Evolutionary conservation across 2,329 filamentous ascomycete genomes (phyloP), one percentile per base, ranked within the genome.

Genomic region (Trichoderma harzianum): DNA sequence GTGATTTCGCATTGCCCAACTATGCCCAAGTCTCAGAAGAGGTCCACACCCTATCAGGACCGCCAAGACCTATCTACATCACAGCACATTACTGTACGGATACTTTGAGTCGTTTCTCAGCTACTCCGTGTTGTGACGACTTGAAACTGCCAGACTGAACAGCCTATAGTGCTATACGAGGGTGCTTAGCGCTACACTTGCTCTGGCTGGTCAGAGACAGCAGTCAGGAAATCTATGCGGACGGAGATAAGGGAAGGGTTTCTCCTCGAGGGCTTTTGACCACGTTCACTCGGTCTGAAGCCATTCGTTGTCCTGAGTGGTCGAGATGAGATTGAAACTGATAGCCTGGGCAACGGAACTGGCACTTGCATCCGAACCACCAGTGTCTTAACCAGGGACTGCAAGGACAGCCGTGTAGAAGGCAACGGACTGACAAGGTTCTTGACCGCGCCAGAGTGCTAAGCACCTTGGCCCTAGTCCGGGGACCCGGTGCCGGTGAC

Each of bases 401-500:
- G 18, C 53, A 39, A 53, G 53, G 55, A 18, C 55, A 60, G 10
- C 18, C 24, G 21, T 7, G 26, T 28, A 70, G 58, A 51, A 39
- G 36, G 36, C 55, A 39, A 32, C 26, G 34, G 43, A 39, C 53
- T 21, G 30, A 53, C 63, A 58, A 62, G 47, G 55, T 67, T 65
- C 16, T 62, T 55, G 39, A 60, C 28, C 30, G 16, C 63, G 36
- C 65, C 63, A 65, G 30, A 60, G 53, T 53, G 53, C 36, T 61
- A 68, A 24, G 62, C 32, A 57, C 43, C 32, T 69, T 72, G 55
- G 70, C 64, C 30, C 34, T 24, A 55, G 70, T 69, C 70, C 65
- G 70, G 70, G 70, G 65, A 64, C 70, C 36, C 24, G 70, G 34
- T 63, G 70, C 70, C 65, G 70, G 70, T n/a, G 70, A 68, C 58